A percentile compares a stretch with the other conserved stretches of the same genome.
These are phyloP conservation scores for Candida argentea DNA, from an alignment of 805 yeast species.

Conservation along the genomic window DNA sequence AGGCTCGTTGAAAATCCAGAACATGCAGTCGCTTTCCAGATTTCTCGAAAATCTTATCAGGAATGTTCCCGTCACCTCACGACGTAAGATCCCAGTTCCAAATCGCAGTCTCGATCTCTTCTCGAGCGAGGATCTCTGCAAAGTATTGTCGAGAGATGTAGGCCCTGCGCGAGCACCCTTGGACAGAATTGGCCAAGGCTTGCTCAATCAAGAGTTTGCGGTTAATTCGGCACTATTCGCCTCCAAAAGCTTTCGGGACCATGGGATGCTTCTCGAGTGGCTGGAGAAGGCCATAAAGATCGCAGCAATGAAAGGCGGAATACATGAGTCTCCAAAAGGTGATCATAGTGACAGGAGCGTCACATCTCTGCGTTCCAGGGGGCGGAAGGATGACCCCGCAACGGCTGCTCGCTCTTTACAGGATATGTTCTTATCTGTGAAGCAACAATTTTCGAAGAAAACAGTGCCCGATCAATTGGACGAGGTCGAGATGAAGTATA, in stretches of 20 bases:
- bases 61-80: conserved; percentile 15
- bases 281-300: conserved; percentile 19
- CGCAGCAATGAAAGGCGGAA: conserved; percentile 6
- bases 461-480: conserved; percentile 18
- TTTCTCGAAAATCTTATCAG: conserved; percentile 15
- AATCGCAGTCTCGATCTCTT: conserved; percentile 31
- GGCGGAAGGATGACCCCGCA: conserved; percentile 8
- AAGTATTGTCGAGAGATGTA: conserved; percentile 13
- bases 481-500: conserved; percentile 21
- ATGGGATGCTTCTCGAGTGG: conserved; percentile 38
- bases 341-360: not conserved
- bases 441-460: conserved; percentile 19
- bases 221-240: conserved; percentile 22
- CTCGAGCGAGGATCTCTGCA: conserved; percentile 28
- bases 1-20: conserved; percentile 15
- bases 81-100: conserved; percentile 28
- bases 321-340: too few relatives aligned
- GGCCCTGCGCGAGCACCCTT: conserved; percentile 26
- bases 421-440: conserved; percentile 22
- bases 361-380: not conserved
- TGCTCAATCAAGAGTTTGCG: conserved; percentile 24
- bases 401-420: conserved; percentile 12
- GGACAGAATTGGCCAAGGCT: conserved; percentile 31
- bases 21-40: conserved; percentile 10
- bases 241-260: conserved; percentile 27